Evolutionary conservation across 139 green algal genomes (phyloP), one percentile per base, ranked within the genome.

Genomic region (Chlamydomonas sp.): DNA sequence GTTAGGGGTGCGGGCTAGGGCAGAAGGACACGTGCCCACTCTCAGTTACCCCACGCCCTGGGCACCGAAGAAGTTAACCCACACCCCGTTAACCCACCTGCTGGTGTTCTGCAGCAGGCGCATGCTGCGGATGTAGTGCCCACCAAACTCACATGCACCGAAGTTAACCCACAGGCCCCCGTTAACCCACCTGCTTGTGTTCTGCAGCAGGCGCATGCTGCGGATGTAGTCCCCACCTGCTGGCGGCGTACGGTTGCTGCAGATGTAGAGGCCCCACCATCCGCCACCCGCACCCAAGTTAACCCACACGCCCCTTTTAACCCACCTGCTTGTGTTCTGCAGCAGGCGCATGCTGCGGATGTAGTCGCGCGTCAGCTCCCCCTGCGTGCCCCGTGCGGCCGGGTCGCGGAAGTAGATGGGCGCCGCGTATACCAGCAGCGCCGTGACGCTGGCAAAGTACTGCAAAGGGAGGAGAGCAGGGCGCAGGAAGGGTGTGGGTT

Each of bases 201-300:
- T 98, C 79, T 94, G 91, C 79, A 98, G 94, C 90, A 98, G 92
- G 31, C 96, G 92, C 96, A 98, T 98, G 86, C 91, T 83, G 59
- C 91, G 85, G 89, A 98, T 98, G 93, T 98, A 98, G 91, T 98
- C 90, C n/a, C n/a, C n/a, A n/a, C n/a, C n/a, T n/a, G n/a, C n/a
- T n/a, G n/a, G n/a, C n/a, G n/a, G n/a, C n/a, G n/a, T n/a, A n/a
- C n/a, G n/a, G n/a, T n/a, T n/a, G n/a, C n/a, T n/a, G n/a, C n/a
- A n/a, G n/a, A n/a, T n/a, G n/a, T n/a, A n/a, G n/a, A n/a, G n/a
- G n/a, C n/a, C n/a, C n/a, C n/a, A n/a, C n/a, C n/a, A n/a, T n/a
- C n/a, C n/a, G n/a, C n/a, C n/a, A n/a, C n/a, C n/a, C n/a, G 31
- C 31, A 49, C 31, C 31, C 0, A 49, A 49, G 31, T 49, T 49